Evolutionary conservation across 768 basidiomycete species (phyloP).

Genomic region (Russula ochroleuca): DNA sequence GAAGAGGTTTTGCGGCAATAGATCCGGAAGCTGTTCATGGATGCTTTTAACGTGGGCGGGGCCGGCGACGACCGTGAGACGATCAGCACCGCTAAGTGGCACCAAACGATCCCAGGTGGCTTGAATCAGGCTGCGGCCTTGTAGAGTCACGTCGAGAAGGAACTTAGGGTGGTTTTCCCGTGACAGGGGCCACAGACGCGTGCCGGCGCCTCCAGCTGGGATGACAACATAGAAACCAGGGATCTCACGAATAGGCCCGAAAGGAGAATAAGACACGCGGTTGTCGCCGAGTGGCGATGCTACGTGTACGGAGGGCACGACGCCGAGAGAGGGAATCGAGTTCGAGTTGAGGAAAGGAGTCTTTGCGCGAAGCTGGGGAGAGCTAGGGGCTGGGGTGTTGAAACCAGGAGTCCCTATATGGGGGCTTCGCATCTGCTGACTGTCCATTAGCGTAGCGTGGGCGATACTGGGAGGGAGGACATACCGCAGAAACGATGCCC

Average conservation of each 20-base stretch:
- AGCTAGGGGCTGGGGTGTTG: slow-evolving; percentile 65
- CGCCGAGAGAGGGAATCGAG: slow-evolving; percentile 39
- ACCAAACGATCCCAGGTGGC: slow-evolving; percentile 88
- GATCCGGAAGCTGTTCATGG: slow-evolving; percentile 74
- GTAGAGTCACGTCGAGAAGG: slow-evolving; percentile 79
- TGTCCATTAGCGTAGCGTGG: neutral
- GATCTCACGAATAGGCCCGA: slow-evolving; percentile 52
- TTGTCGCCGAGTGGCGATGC: slow-evolving; percentile 76
- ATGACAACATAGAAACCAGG: slow-evolving; percentile 89
- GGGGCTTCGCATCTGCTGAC: slow-evolving; percentile 23
- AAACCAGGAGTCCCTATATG: slow-evolving; percentile 44
- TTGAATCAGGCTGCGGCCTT: slow-evolving; percentile 82
- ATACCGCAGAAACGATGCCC: slow-evolving; percentile 47
- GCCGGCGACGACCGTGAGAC: slow-evolving; percentile 82
- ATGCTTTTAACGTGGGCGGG: slow-evolving; percentile 71
- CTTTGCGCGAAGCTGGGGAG: slow-evolving; percentile 72
- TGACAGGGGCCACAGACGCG: slow-evolving; percentile 84
- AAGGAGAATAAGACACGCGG: slow-evolving; percentile 48
- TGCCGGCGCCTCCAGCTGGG: slow-evolving; percentile 84
- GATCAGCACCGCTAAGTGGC: slow-evolving; percentile 63
- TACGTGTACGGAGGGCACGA: slow-evolving; percentile 47
- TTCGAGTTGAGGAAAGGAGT: slow-evolving; percentile 69
- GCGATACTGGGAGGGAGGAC: slow-evolving; percentile 15
- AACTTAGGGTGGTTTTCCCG: slow-evolving; percentile 84
- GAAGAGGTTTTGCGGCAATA: slow-evolving; percentile 62